Conservation (phyloP, 2,329 filamentous ascomycete species). For the Arthroderma sp. region DNA sequence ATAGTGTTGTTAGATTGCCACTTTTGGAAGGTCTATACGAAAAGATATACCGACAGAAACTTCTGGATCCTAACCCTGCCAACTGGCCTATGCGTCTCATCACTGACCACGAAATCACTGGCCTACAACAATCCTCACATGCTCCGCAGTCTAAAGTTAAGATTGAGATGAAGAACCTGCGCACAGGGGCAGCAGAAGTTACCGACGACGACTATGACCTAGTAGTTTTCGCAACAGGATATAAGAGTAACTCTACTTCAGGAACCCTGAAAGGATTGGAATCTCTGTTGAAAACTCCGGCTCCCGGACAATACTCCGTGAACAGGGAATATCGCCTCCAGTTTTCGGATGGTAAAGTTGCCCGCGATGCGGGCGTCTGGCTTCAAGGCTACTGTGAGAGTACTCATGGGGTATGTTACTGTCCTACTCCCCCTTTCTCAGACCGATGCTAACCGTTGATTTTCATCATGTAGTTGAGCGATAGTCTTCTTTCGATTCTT, state of each 20-base stretch:
- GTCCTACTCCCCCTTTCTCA: too few species aligned
- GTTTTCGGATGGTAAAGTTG: slow-evolving; percentile 55
- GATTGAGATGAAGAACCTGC: slow-evolving; percentile 21
- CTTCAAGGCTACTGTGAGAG: slow-evolving; percentile 87
- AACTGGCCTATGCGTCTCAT: slow-evolving; percentile 61
- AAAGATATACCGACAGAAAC: slow-evolving; percentile 71
- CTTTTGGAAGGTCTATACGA: slow-evolving; percentile 83
- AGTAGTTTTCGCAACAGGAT: slow-evolving; percentile 70
- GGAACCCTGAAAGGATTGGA: slow-evolving; percentile 57
- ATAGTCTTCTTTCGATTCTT: slow-evolving; percentile 67
- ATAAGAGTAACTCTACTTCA: slow-evolving; percentile 64
- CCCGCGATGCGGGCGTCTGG: slow-evolving; percentile 65
- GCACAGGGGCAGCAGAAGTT: slow-evolving; percentile 36
- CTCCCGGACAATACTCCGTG: slow-evolving; percentile 49
- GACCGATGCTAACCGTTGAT: too few species aligned
- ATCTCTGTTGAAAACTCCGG: slow-evolving; percentile 47
- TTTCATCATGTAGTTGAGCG: slow-evolving; percentile 41
- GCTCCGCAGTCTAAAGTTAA: slow-evolving; percentile 32
- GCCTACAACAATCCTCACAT: slow-evolving; percentile 38
- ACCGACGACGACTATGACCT: slow-evolving; percentile 63
- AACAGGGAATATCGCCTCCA: slow-evolving; percentile 65
- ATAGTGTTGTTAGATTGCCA: slow-evolving; percentile 81
- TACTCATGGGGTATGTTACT: slow-evolving; percentile 52
- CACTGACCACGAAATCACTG: slow-evolving; percentile 43
- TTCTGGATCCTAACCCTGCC: slow-evolving; percentile 54